phyloP scores from a whole-genome alignment of 164 flowering plant species.

The Malania oleifera region DNA sequence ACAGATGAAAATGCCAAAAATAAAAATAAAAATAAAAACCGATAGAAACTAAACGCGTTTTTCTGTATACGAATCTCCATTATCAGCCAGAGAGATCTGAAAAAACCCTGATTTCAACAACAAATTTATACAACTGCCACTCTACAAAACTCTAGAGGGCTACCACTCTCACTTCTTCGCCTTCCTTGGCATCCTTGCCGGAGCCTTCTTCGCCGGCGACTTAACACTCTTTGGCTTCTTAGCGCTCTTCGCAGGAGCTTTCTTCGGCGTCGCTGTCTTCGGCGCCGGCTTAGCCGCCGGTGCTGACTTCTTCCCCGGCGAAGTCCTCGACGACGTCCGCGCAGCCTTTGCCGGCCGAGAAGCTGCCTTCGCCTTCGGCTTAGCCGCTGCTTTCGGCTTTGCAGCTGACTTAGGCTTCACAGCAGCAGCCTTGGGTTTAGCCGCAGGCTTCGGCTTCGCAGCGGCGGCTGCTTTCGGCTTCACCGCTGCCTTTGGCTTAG shows the following conservation, averaged over 20 bases:
- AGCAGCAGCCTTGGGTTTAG: neutral
- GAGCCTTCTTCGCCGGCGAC: neutral
- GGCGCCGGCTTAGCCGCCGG: neutral
- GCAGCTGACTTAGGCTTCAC: neutral
- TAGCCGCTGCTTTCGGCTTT: neutral
- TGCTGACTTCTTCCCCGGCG: slow-evolving; percentile 2
- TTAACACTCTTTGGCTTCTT: neutral
- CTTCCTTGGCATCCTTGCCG: neutral
- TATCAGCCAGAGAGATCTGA: neutral
- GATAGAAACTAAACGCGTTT: no score
- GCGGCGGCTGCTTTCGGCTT: neutral
- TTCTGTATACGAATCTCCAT: no score
- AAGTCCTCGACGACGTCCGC: neutral
- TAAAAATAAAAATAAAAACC: no score
- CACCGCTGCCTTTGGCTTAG: neutral
- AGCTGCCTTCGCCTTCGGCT: neutral
- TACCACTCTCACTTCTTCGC: neutral
- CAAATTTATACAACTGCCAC: neutral
- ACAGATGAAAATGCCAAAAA: no score
- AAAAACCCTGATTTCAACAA: neutral
- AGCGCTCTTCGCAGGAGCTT: neutral
- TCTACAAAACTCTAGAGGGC: neutral
- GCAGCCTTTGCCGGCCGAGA: neutral
- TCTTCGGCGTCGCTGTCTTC: neutral
- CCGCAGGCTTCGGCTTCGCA: neutral